Evolutionary conservation across 495 filamentous ascomycete genomes (phyloP), one percentile per base, ranked within the genome.

Genomic region (Tuber aestivum): DNA sequence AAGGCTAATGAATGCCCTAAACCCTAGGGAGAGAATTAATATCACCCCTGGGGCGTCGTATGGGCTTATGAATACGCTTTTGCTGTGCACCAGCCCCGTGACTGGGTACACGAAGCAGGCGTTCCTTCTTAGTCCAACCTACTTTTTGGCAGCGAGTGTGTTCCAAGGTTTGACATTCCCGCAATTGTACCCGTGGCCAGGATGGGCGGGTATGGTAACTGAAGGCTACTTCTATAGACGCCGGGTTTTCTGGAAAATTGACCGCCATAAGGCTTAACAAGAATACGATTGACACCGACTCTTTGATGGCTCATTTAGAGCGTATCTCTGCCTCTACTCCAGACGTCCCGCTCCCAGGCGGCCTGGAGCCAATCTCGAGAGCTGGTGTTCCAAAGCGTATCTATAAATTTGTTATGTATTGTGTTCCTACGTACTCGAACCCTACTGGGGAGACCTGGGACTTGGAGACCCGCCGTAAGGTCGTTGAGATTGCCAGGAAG

Each of bases 401-500:
- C 75, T 97, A 97, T 84, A 89, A 89, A 42, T 92, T 95, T 81
- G 81, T 97, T 77, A 90, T 97, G 79, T 97, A 97, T 81, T 88
- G 87, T 32, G 92, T 94, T 7, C 92, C 94, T 0, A 94, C 92
- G 0, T 94, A 92, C 82, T 88, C 90, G 45, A 97, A 97, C 79
- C 94, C 94, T 0, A 92, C 91, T 0, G 90, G 89, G 7, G 90
- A 89, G 76, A 93, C 91, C 1, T 92, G 93, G 89, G 87, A 89
- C 1, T 83, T 91, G 38, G 80, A 83, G 35, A 87, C 89, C 10
- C 87, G 94, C 0, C 83, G 89, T 75, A 83, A 82, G 21, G 86
- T 97, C 2, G 89, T 97, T 9, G 82, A 84, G 10, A 79, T 95
- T 7, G 94, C 94, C 3, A 87, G 94, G 20, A 83, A 89, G 42